Base-by-base conservation (phyloP, 2,329 filamentous ascomycete genomes). In the Alternaria atra region DNA sequence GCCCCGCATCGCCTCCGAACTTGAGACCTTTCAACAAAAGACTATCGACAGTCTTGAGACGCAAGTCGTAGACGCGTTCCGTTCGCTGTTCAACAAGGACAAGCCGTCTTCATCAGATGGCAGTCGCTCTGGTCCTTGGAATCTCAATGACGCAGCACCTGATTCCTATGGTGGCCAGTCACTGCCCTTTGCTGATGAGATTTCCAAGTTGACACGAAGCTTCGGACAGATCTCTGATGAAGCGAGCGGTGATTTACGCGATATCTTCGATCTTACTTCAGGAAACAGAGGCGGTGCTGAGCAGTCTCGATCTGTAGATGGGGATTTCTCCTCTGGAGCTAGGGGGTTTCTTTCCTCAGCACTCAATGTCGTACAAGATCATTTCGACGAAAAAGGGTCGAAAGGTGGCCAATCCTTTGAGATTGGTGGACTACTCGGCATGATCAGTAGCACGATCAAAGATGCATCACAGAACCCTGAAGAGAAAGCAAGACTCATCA, bases 1-100 rank as follows among this genome's bases (percentile, higher is more conserved):
- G 53, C 70, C 72, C 70, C 71, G 72, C 68, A 73, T 74, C 40
- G 65, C 71, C 15, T 58, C 67, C 34, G 72, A 74, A 64, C 66
- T 74, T 25, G 72, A 74, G 43, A 39, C 64, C 30, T 74, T 74
- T 50, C 72, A 74, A 37, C 69, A 74, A 44, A 73, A 73, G 52
- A 74, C 72, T 13, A 74, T 74, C 46, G 72, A 74, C 54, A 73
- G 70, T 34, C 66, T 74, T 6, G 72, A 74, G 40, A 67, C 64
- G 39, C 71, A 73, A 57, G 71, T 74, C 37, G 56, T 74, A 12
- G 69, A 74, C 52, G 72, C 72, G 2, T 74, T 74, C 30, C 68
- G 69, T 15, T 73, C 71, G 5, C 62, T 74, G 0, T 74, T 74
- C 60, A 68, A 66, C 29, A 70, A 67, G 20, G 64, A 73, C 54